These are phyloP conservation scores for Fusarium dlaminii DNA, from an alignment of 2,329 filamentous ascomycete species.

Conservation along the genomic window DNA sequence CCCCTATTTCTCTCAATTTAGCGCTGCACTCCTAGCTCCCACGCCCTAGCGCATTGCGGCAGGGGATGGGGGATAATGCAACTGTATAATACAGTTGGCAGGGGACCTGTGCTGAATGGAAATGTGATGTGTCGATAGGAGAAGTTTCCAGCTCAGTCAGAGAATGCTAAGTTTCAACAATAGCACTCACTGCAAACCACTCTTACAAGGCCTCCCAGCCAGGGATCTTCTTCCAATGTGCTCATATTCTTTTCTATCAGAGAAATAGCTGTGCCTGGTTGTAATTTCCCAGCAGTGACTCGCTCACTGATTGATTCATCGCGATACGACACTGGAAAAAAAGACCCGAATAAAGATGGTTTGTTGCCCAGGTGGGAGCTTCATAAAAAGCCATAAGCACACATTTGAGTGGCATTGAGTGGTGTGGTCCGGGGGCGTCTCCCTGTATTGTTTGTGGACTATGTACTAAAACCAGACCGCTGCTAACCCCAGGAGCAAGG, in stretches of 20 bases:
- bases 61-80: constrained; percentile 22
- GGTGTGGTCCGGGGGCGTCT: constrained; percentile 29
- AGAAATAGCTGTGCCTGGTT: neutral
- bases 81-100: constrained; percentile 15
- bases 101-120: constrained; percentile 35
- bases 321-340: neutral
- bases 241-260: constrained; percentile 1
- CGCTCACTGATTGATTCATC: neutral
- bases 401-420: constrained; percentile 35
- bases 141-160: constrained; percentile 14
- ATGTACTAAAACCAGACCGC: constrained; percentile 37
- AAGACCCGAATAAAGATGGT: constrained; percentile 6
- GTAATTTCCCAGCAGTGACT: neutral
- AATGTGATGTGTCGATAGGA: constrained; percentile 40
- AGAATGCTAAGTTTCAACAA: constrained; percentile 29
- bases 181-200: constrained; percentile 30
- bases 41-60: constrained; percentile 21
- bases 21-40: constrained; percentile 24
- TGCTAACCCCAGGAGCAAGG: constrained; percentile 35
- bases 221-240: neutral
- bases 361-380: constrained; percentile 9
- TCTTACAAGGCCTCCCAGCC: constrained; percentile 22
- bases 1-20: constrained; percentile 33
- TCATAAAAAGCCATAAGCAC: constrained; percentile 16
- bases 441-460: constrained; percentile 29